These are phyloP conservation scores for Aspergillus bombycis DNA, from an alignment of 2,329 filamentous ascomycete genomes.

Conservation along the genomic window DNA sequence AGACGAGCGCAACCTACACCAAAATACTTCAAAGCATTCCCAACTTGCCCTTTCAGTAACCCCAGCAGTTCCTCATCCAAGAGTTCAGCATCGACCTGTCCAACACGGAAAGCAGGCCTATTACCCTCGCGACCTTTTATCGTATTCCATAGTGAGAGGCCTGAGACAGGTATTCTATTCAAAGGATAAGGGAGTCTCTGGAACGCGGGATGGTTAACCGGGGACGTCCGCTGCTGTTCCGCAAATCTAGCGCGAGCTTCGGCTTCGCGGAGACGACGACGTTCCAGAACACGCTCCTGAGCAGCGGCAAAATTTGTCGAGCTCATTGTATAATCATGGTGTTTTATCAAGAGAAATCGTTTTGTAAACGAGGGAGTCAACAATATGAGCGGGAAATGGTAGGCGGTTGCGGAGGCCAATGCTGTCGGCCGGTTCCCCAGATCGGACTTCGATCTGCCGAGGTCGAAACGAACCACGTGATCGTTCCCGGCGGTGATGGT, in stretches of 20 bases:
- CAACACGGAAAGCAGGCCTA: conserved; percentile 84
- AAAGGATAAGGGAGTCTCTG: conserved; percentile 66
- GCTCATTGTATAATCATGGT: conserved; percentile 53
- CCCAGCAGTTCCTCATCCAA: conserved; percentile 89
- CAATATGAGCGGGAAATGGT: conserved; percentile 10
- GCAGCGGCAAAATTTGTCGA: conserved; percentile 80
- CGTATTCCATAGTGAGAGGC: conserved; percentile 66
- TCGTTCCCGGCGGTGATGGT: neutral
- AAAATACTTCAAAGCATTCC: conserved; percentile 85
- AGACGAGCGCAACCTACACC: conserved; percentile 56
- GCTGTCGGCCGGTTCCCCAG: conserved; percentile 24
- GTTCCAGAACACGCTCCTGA: conserved; percentile 81
- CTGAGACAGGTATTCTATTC: conserved; percentile 52
- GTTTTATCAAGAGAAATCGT: conserved; percentile 12
- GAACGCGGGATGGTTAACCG: conserved; percentile 56
- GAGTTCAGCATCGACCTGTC: conserved; percentile 93
- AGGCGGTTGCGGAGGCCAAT: conserved; percentile 11
- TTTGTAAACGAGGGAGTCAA: neutral
- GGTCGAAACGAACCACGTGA: conserved; percentile 21
- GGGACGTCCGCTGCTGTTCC: conserved; percentile 50
- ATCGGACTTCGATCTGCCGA: conserved; percentile 21
- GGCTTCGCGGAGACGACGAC: conserved; percentile 74
- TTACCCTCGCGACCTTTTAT: conserved; percentile 76
- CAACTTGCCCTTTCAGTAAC: conserved; percentile 83
- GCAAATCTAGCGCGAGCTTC: conserved; percentile 61